Conservation (phyloP, 108 stramenopile genomes). For the Pelagomonas calceolata region DNA sequence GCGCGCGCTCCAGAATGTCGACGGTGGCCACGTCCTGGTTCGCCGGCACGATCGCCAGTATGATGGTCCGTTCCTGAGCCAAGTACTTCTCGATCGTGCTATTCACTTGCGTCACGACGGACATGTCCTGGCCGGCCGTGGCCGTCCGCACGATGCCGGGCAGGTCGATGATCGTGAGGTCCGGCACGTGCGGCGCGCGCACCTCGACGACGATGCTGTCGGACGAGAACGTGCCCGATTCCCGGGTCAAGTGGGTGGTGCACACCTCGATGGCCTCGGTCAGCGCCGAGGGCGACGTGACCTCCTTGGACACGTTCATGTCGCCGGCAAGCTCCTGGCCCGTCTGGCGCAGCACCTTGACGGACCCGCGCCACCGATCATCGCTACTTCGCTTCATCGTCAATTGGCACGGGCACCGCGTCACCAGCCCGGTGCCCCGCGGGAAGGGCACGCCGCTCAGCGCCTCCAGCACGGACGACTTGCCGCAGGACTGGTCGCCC, state of each 20-base stretch:
- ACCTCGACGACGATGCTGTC: slow-evolving; percentile 84
- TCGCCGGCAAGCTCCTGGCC: background rate
- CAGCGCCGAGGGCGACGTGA: background rate
- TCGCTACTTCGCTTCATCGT: background rate
- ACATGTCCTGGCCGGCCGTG: slow-evolving; percentile 39
- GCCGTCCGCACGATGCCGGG: slow-evolving; percentile 76
- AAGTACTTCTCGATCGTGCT: slow-evolving; percentile 54
- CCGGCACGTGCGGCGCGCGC: slow-evolving; percentile 78
- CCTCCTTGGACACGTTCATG: background rate
- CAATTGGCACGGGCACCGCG: slow-evolving; percentile 81
- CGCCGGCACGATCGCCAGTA: slow-evolving; percentile 64
- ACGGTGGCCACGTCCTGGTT: slow-evolving; percentile 75
- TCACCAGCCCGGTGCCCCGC: slow-evolving; percentile 92
- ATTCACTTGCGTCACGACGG: slow-evolving; percentile 47
- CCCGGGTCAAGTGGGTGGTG: background rate
- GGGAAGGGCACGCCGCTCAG: slow-evolving; percentile 69
- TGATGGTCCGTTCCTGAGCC: slow-evolving; percentile 48
- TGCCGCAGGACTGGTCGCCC: slow-evolving; percentile 89
- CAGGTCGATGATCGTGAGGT: slow-evolving; percentile 94
- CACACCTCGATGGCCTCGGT: background rate
- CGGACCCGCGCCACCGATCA: background rate
- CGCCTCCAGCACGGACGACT: slow-evolving; percentile 88
- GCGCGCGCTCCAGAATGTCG: slow-evolving; percentile 55
- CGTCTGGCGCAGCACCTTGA: background rate
- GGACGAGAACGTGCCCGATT: background rate